phyloP scores from a whole-genome alignment of 1,139 yeast genomes.

The Williopsis jadinii region DNA sequence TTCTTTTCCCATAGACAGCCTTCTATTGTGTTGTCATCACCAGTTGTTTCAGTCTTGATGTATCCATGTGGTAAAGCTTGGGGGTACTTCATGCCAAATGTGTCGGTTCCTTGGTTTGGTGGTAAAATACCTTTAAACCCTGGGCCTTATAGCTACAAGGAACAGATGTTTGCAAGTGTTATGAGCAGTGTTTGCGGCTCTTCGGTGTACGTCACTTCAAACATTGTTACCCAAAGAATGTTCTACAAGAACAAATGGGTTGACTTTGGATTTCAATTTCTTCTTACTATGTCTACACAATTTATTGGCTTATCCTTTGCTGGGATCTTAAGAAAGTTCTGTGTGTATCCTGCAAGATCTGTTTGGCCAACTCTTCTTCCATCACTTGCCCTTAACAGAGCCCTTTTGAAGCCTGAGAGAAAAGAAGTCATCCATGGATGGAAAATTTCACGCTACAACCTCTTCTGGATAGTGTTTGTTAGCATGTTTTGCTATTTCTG shows the following conservation, averaged over 20 bases:
- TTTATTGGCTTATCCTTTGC: slow-evolving; percentile 59
- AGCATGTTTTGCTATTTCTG: slow-evolving; percentile 45
- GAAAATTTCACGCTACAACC: slow-evolving; percentile 37
- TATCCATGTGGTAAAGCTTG: slow-evolving; percentile 46
- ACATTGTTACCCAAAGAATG: slow-evolving; percentile 39
- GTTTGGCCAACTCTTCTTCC: slow-evolving; percentile 54
- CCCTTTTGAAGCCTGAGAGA: slow-evolving; percentile 37
- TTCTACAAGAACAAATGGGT: slow-evolving; percentile 25
- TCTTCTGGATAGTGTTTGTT: slow-evolving; percentile 34
- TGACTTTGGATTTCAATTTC: slow-evolving; percentile 40
- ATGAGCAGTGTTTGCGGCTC: slow-evolving; percentile 20
- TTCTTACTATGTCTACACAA: slow-evolving; percentile 45
- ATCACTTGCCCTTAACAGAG: slow-evolving; percentile 48
- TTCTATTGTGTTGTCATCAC: slow-evolving; percentile 34
- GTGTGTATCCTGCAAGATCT: slow-evolving; percentile 47
- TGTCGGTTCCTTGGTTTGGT: slow-evolving; percentile 36
- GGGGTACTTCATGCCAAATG: slow-evolving; percentile 37
- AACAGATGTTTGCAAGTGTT: slow-evolving; percentile 53
- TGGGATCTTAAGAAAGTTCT: slow-evolving; percentile 48
- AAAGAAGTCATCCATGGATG: slow-evolving; percentile 43
- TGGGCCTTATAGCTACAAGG: slow-evolving; percentile 62
- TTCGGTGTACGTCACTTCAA: slow-evolving; percentile 48
- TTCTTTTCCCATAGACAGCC: slow-evolving; percentile 54
- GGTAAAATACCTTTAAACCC: slow-evolving; percentile 39
- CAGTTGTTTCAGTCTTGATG: slow-evolving; percentile 49